phyloP scores from a whole-genome alignment of 2,329 filamentous ascomycete genomes.

The Botrytis fabae region DNA sequence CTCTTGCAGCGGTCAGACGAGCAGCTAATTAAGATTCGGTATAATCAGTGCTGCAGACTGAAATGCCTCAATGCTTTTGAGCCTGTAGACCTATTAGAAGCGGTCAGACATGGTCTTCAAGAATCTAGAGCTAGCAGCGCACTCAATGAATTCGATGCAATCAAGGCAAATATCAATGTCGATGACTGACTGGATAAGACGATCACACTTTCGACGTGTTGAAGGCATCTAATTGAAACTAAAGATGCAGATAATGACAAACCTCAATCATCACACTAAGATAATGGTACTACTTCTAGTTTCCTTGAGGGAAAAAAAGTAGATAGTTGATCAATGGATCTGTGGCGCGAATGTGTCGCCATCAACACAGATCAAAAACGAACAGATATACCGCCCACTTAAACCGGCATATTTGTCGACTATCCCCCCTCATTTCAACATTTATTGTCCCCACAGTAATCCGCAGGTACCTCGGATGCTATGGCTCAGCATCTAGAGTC shows the following conservation, averaged over 20 bases:
- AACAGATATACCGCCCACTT: constrained; percentile 7
- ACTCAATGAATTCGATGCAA: background rate
- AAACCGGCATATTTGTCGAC: background rate
- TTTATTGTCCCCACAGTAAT: background rate
- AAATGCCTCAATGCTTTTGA: background rate
- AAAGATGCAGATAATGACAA: background rate
- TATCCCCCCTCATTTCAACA: constrained; percentile 18
- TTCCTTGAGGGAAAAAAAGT: background rate
- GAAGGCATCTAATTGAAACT: background rate
- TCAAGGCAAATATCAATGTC: background rate
- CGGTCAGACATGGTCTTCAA: background rate
- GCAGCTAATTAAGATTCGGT: background rate
- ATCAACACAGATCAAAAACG: background rate
- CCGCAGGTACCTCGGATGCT: constrained; percentile 9
- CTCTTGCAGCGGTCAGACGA: constrained; percentile 6
- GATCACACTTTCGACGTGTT: background rate
- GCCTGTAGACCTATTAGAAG: background rate
- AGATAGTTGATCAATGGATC: constrained; percentile 11
- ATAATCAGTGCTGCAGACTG: background rate
- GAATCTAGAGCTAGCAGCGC: background rate
- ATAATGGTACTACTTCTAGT: background rate
- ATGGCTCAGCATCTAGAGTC: constrained; percentile 9
- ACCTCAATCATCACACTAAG: background rate
- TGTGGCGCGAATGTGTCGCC: background rate
- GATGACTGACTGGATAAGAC: background rate